Evolutionary conservation across 805 yeast species (phyloP).

Genomic region (Saccharomycopsis babjevae): DNA sequence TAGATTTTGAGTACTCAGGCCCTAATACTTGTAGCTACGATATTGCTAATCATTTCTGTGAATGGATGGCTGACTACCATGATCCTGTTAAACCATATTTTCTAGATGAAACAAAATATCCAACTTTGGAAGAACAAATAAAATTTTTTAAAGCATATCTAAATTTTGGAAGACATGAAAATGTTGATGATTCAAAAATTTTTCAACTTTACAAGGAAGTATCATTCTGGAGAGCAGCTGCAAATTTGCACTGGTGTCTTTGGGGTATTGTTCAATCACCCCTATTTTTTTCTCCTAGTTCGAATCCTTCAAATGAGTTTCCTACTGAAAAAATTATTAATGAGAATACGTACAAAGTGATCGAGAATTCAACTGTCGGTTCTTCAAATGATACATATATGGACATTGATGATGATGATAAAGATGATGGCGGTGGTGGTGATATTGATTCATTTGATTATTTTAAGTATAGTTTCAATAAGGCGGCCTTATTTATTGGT

Average conservation of each 20-base stretch:
- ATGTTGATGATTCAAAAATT: constrained; percentile 34
- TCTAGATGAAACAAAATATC: constrained; percentile 50
- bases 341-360: constrained; percentile 26
- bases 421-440: constrained; percentile 23
- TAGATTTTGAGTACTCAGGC: constrained; percentile 94
- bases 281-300: constrained; percentile 19
- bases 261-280: constrained; percentile 90
- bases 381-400: not conserved
- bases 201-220: constrained; percentile 47
- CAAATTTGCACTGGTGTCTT: constrained; percentile 69
- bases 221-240: constrained; percentile 71
- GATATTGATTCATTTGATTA: constrained; percentile 68
- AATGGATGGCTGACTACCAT: constrained; percentile 95
- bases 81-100: constrained; percentile 44
- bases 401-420: not conserved
- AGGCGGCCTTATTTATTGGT: constrained; percentile 61
- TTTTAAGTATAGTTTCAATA: constrained; percentile 62
- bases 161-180: constrained; percentile 21
- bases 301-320: constrained; percentile 26
- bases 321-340: constrained; percentile 36
- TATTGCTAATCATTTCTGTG: constrained; percentile 85
- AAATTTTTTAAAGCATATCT: constrained; percentile 67
- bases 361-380: constrained; percentile 13
- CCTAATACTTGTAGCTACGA: constrained; percentile 84
- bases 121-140: constrained; percentile 55